Percentiles rank a stretch among this genome's conserved stretches.
phyloP scores from a whole-genome alignment of 2,329 filamentous ascomycete species.

The Sporothrix protearum region DNA sequence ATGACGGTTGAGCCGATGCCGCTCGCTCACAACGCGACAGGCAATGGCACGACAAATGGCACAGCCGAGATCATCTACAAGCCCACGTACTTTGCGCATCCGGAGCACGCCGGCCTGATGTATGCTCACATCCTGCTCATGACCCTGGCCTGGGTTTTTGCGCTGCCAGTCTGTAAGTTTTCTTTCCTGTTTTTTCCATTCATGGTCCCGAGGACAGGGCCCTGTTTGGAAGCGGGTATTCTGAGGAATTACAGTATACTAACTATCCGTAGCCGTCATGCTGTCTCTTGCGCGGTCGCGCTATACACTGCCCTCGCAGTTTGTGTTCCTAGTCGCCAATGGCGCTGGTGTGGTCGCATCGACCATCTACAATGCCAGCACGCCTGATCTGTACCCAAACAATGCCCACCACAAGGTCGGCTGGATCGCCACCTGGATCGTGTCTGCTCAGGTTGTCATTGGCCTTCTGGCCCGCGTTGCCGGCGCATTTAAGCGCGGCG shows the following conservation, averaged over 20 bases:
- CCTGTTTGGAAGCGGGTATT: background rate
- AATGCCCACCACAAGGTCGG: constrained; percentile 87
- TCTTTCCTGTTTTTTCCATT: background rate
- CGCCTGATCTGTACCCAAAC: constrained; percentile 79
- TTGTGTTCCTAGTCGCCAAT: constrained; percentile 63
- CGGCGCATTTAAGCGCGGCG: constrained; percentile 38
- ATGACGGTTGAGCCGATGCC: background rate
- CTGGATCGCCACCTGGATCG: constrained; percentile 74
- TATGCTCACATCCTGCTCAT: constrained; percentile 69
- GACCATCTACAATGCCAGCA: constrained; percentile 72
- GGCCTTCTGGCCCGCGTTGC: constrained; percentile 61
- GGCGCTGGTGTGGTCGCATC: constrained; percentile 61
- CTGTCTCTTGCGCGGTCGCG: constrained; percentile 77
- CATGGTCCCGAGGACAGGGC: background rate
- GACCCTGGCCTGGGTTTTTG: constrained; percentile 66
- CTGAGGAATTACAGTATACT: background rate
- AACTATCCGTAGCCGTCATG: constrained; percentile 64
- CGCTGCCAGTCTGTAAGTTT: constrained; percentile 66
- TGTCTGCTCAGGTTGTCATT: constrained; percentile 66
- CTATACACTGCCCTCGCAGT: constrained; percentile 65
- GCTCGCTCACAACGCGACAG: background rate
- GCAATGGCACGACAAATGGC: constrained; percentile 30
- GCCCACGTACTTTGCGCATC: constrained; percentile 58
- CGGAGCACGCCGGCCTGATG: constrained; percentile 54
- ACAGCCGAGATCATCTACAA: constrained; percentile 37